Percentiles rank a stretch among this genome's conserved stretches.
Evolutionary conservation across 176 grass and related monocot genomes (phyloP).

Genomic region (Bolboschoenus planiculmis): DNA sequence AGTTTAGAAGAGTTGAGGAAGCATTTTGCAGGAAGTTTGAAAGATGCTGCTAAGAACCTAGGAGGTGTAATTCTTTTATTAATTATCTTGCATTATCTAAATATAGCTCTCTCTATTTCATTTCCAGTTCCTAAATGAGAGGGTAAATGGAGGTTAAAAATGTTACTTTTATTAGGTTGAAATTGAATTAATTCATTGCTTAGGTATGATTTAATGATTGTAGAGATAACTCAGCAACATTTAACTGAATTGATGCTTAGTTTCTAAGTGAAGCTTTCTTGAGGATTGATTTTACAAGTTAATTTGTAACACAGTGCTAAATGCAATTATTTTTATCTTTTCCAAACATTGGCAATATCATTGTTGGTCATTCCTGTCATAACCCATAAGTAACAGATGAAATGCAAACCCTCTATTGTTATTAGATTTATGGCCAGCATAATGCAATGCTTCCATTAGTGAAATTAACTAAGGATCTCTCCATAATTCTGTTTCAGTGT

Average conservation of each 20-base stretch:
- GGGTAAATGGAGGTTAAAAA: background rate
- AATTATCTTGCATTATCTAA: background rate
- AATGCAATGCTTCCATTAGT: background rate
- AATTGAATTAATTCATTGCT: background rate
- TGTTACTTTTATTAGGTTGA: background rate
- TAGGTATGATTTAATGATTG: background rate
- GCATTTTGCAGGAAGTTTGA: constrained; percentile 93
- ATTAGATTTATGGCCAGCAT: background rate
- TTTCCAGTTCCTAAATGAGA: background rate
- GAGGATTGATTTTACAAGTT: background rate
- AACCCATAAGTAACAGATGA: background rate
- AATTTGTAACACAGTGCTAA: background rate
- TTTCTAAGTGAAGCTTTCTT: background rate
- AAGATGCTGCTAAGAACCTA: constrained; percentile 93
- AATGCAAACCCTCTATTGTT: background rate
- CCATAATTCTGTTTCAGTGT: constrained; percentile 56
- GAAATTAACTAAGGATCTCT: background rate
- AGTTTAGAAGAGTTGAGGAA: constrained; percentile 74
- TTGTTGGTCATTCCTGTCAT: background rate
- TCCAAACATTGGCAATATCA: background rate
- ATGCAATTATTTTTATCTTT: background rate
- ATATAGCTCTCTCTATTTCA: background rate
- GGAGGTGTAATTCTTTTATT: constrained; percentile 53
- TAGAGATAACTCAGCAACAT: background rate
- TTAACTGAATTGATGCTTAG: background rate